Percentiles rank a stretch among this genome's conserved stretches.
Evolutionary conservation across 2,329 filamentous ascomycete genomes (phyloP).

Genomic region (Blumeriella jaapii): DNA sequence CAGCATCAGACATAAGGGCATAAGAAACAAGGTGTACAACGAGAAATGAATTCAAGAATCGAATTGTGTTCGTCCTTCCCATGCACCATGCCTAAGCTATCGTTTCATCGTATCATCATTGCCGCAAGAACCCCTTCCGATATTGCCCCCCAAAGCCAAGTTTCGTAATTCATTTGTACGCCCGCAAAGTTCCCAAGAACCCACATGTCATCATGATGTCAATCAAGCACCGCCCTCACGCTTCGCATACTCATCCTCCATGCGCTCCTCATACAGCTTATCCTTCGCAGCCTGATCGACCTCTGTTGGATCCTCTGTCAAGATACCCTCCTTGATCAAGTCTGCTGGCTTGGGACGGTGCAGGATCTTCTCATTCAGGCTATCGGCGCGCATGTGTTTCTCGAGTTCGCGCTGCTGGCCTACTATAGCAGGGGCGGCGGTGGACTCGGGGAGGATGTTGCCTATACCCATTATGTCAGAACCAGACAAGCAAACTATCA

Average conservation of each 20-base stretch:
- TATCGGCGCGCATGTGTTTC: constrained; percentile 79
- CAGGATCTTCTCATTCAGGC: constrained; percentile 75
- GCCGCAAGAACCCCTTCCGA: background rate
- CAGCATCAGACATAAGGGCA: too few relatives aligned
- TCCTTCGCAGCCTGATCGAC: constrained; percentile 26
- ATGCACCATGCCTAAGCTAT: constrained; percentile 6
- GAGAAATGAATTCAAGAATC: background rate
- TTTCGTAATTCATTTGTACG: too few relatives aligned
- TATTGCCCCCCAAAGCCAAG: background rate
- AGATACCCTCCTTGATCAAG: constrained; percentile 67
- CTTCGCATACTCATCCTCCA: constrained; percentile 53
- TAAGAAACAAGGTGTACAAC: too few relatives aligned
- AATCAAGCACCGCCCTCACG: constrained; percentile 47
- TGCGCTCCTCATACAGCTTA: constrained; percentile 44
- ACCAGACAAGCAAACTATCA: background rate
- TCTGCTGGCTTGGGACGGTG: constrained; percentile 65
- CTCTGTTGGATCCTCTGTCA: constrained; percentile 56
- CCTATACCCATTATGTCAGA: constrained; percentile 36
- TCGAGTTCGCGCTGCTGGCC: constrained; percentile 76
- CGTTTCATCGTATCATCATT: constrained; percentile 7
- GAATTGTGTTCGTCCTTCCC: background rate
- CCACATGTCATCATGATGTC: background rate
- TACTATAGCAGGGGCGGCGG: constrained; percentile 65
- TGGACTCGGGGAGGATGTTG: constrained; percentile 76
- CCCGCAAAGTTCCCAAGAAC: constrained; percentile 1